Conservation (phyloP, 768 basidiomycete species). For the Calvatia gigantea region DNA sequence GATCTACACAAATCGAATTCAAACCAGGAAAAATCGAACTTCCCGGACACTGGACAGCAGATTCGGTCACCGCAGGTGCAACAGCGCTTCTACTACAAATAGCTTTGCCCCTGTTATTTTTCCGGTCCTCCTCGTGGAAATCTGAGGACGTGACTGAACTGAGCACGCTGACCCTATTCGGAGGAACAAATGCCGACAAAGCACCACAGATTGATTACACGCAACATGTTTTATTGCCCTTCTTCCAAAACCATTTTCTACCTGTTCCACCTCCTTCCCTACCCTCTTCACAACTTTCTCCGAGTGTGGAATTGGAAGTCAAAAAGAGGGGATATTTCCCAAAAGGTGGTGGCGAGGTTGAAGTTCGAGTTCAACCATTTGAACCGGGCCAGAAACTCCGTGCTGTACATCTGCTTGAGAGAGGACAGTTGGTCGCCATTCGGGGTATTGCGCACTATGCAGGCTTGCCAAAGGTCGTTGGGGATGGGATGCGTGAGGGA, state of each 20-base stretch:
- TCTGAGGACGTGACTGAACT: conserved; percentile 10
- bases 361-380: conserved; percentile 40
- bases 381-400: conserved; percentile 33
- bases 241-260: conserved; percentile 52
- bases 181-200: conserved; percentile 68
- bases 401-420: conserved; percentile 47
- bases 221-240: conserved; percentile 63
- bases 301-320: conserved; percentile 40
- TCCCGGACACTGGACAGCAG: conserved; percentile 37
- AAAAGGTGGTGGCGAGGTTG: conserved; percentile 65
- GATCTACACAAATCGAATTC: conserved; percentile 54
- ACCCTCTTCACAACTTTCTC: conserved; percentile 24
- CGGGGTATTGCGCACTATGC: conserved; percentile 64
- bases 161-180: conserved; percentile 53
- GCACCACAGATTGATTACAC: conserved; percentile 80
- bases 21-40: conserved; percentile 42
- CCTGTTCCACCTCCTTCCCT: neutral
- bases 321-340: conserved; percentile 68
- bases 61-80: conserved; percentile 65
- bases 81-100: conserved; percentile 71
- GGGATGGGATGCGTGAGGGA: conserved; percentile 52
- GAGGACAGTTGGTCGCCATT: conserved; percentile 50
- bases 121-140: conserved; percentile 30
- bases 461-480: conserved; percentile 55
- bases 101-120: conserved; percentile 65